Evolutionary conservation across 2,329 filamentous ascomycete genomes (phyloP).

Genomic region (Cryphonectria nitschkei): DNA sequence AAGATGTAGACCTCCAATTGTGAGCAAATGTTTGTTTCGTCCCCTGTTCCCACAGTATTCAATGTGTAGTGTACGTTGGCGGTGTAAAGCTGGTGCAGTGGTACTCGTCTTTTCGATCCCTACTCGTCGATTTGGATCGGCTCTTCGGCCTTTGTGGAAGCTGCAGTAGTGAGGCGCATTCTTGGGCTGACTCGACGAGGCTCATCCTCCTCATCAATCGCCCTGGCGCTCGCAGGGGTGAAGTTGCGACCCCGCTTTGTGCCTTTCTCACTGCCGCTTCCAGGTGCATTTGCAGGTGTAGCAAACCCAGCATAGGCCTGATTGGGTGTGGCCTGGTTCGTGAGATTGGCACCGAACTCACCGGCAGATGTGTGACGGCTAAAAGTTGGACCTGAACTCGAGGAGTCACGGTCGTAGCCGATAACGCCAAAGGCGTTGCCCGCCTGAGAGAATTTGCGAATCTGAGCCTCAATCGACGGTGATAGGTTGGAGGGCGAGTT

Average conservation of each 20-base stretch:
- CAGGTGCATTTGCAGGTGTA: slow-evolving; percentile 24
- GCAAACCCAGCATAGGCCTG: slow-evolving; percentile 31
- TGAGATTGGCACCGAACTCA: slow-evolving; percentile 39
- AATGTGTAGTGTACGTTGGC: slow-evolving; percentile 1
- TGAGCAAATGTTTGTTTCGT: neutral
- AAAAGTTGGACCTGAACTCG: slow-evolving; percentile 38
- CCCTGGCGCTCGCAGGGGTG: slow-evolving; percentile 50
- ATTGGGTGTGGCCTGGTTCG: slow-evolving; percentile 35
- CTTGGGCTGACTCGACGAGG: slow-evolving; percentile 43
- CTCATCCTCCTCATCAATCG: slow-evolving; percentile 53
- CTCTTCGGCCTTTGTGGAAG: neutral
- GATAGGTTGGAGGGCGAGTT: slow-evolving; percentile 24
- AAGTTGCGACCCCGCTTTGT: slow-evolving; percentile 52
- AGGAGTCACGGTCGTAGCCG: slow-evolving; percentile 32
- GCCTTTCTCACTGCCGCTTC: slow-evolving; percentile 40
- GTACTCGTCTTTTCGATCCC: neutral
- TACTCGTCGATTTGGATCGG: neutral
- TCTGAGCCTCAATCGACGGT: slow-evolving; percentile 34
- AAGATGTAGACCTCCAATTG: neutral
- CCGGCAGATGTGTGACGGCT: slow-evolving; percentile 36
- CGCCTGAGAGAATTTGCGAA: slow-evolving; percentile 46
- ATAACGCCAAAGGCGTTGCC: slow-evolving; percentile 26
- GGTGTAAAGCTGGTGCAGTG: slow-evolving; percentile 1
- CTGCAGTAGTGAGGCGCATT: slow-evolving; percentile 21
- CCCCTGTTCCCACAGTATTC: neutral